A percentile compares a stretch with the other conserved stretches of the same genome.
phyloP scores from a whole-genome alignment of 1,284 basidiomycete genomes.

The Trametes versicolor region DNA sequence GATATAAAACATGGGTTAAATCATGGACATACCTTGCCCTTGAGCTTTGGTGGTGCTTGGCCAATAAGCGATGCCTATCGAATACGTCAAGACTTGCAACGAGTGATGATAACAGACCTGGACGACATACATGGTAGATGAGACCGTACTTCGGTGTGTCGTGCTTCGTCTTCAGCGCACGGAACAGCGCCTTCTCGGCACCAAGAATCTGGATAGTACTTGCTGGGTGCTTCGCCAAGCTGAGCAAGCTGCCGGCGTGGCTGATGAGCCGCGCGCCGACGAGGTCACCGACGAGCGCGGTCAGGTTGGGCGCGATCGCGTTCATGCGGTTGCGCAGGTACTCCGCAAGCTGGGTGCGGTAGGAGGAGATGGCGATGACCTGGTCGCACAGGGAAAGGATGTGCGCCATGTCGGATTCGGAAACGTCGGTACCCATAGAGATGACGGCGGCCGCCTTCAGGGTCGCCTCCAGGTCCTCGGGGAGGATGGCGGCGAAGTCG shows the following conservation, averaged over 20 bases:
- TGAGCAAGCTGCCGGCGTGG: conserved; percentile 96
- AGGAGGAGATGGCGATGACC: conserved; percentile 94
- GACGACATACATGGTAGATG: conserved; percentile 86
- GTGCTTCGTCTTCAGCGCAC: conserved; percentile 98
- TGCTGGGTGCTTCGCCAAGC: conserved; percentile 95
- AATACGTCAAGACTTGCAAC: conserved; percentile 10
- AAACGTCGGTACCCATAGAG: conserved; percentile 99
- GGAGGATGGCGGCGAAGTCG: conserved; percentile 90
- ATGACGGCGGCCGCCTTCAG: conserved; percentile 94
- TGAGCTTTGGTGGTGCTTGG: conserved; percentile 97
- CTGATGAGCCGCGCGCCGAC: conserved; percentile 97
- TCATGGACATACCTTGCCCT: conserved; percentile 82
- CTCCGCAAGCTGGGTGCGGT: conserved; percentile 93
- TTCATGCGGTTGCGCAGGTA: conserved; percentile 98
- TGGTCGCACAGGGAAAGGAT: conserved; percentile 97
- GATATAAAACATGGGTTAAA: neutral
- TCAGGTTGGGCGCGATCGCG: conserved; percentile 97
- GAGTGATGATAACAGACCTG: neutral
- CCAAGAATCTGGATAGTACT: conserved; percentile 98
- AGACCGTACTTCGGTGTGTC: conserved; percentile 99
- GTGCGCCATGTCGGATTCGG: conserved; percentile 93
- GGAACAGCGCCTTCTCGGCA: conserved; percentile 98
- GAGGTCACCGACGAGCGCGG: conserved; percentile 95
- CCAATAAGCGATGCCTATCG: conserved; percentile 90
- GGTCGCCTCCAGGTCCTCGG: conserved; percentile 93